Conservation (phyloP, 2,329 filamentous ascomycete genomes). For the Fusarium udum region DNA sequence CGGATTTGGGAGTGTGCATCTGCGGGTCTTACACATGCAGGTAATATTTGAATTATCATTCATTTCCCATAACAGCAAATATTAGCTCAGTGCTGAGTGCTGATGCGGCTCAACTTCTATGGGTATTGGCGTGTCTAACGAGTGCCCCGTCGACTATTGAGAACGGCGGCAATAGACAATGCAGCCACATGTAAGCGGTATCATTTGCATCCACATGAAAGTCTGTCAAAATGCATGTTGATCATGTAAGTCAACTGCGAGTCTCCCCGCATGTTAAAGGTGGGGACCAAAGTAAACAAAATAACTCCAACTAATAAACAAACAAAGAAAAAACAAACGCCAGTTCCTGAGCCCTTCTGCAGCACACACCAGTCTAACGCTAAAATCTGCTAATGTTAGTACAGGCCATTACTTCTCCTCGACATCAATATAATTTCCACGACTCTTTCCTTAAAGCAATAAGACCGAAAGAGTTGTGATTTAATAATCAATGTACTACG, state of each 20-base stretch:
- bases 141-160: conserved; percentile 25
- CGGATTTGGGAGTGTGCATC: conserved; percentile 20
- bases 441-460: neutral
- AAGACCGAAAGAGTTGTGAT: neutral
- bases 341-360: neutral
- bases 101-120: conserved; percentile 15
- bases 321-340: conserved; percentile 9
- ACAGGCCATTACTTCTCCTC: neutral
- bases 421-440: conserved; percentile 19
- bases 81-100: neutral
- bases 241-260: neutral
- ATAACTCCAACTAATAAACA: neutral
- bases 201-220: conserved; percentile 18
- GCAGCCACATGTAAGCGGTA: conserved; percentile 33
- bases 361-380: neutral
- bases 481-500: neutral
- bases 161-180: conserved; percentile 6
- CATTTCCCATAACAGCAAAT: neutral
- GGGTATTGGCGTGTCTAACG: neutral
- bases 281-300: conserved; percentile 22
- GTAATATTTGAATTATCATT: neutral
- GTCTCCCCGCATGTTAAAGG: conserved; percentile 4
- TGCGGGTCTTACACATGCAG: conserved; percentile 8
- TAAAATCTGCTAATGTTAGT: neutral
- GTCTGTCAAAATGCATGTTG: neutral